These are phyloP conservation scores for Jaltomata sinuosa DNA, from an alignment of 257 asterid genomes.

Conservation along the genomic window DNA sequence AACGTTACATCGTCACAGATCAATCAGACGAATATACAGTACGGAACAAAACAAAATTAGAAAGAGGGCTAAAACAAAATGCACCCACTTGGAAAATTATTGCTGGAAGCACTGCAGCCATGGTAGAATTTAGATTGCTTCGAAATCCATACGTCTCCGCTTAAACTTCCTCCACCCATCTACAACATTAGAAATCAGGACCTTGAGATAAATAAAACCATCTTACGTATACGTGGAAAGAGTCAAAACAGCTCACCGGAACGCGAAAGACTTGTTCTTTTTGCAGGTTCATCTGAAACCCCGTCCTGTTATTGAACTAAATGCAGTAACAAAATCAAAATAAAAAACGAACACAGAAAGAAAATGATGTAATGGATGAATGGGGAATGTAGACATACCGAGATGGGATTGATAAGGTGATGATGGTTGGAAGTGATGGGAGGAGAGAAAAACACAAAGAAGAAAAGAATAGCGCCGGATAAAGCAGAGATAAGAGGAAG, in stretches of 20 bases:
- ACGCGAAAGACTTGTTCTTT: constrained; percentile 29
- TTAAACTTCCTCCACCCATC: constrained; percentile 41
- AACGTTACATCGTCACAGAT: neutral
- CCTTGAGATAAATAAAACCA: neutral
- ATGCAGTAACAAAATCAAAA: neutral
- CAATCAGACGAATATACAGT: neutral
- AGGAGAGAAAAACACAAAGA: constrained; percentile 37
- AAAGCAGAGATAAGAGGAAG: constrained; percentile 36
- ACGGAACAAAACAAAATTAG: neutral
- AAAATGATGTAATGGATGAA: neutral
- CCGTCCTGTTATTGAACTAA: constrained; percentile 21
- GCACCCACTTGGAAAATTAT: constrained; percentile 28
- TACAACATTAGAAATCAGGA: constrained; percentile 10
- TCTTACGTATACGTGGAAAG: neutral
- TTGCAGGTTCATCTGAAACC: constrained; percentile 21
- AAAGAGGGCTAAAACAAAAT: neutral
- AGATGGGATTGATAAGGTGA: constrained; percentile 12
- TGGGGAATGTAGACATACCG: constrained; percentile 1
- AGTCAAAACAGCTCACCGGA: constrained; percentile 36
- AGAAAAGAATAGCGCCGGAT: constrained; percentile 29
- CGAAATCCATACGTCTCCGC: constrained; percentile 40
- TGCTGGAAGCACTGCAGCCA: constrained; percentile 55
- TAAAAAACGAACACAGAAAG: neutral
- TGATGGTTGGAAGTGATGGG: constrained; percentile 15
- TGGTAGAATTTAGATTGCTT: constrained; percentile 35